These are phyloP conservation scores for Comarum palustre DNA, from an alignment of 306 rosid genomes.

Conservation along the genomic window DNA sequence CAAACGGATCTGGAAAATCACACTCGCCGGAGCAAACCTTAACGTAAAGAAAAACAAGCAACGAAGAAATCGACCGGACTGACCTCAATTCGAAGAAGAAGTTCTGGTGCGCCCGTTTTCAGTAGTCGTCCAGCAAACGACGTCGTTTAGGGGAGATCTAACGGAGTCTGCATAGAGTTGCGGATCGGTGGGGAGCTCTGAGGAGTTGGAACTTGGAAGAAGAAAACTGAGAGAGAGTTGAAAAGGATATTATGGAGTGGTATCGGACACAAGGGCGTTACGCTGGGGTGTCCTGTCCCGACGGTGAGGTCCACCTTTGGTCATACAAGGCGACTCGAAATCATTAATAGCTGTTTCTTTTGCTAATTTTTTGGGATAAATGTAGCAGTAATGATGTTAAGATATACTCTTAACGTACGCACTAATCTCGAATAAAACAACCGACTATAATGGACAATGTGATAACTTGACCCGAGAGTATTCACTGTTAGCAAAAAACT, in stretches of 20 bases:
- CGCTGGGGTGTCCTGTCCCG: slow-evolving; percentile 21
- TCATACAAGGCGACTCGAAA: slow-evolving; percentile 49
- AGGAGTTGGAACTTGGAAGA: slow-evolving; percentile 10
- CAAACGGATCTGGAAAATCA: slow-evolving; percentile 43
- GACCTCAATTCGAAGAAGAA: slow-evolving; percentile 44
- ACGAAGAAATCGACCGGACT: slow-evolving; percentile 17
- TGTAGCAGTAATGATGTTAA: too few species aligned
- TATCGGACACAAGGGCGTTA: slow-evolving; percentile 29
- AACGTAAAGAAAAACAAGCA: not conserved
- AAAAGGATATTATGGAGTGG: slow-evolving; percentile 28
- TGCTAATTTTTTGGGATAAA: not conserved
- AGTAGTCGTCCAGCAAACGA: slow-evolving; percentile 40
- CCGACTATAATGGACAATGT: too few species aligned
- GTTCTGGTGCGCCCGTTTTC: slow-evolving; percentile 20
- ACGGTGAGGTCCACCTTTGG: slow-evolving; percentile 30
- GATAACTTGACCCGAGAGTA: too few species aligned
- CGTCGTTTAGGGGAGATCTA: slow-evolving; percentile 32
- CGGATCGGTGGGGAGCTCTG: slow-evolving; percentile 35
- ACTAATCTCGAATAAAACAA: too few species aligned
- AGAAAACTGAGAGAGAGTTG: not conserved
- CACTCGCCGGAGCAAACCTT: slow-evolving; percentile 18
- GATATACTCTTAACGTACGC: too few species aligned
- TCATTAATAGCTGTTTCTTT: not conserved
- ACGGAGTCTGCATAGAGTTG: not conserved
- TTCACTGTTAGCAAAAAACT: too few species aligned